Evolutionary conservation across 495 filamentous ascomycete species (phyloP).

Genomic region (Trypethelium eluteriae): DNA sequence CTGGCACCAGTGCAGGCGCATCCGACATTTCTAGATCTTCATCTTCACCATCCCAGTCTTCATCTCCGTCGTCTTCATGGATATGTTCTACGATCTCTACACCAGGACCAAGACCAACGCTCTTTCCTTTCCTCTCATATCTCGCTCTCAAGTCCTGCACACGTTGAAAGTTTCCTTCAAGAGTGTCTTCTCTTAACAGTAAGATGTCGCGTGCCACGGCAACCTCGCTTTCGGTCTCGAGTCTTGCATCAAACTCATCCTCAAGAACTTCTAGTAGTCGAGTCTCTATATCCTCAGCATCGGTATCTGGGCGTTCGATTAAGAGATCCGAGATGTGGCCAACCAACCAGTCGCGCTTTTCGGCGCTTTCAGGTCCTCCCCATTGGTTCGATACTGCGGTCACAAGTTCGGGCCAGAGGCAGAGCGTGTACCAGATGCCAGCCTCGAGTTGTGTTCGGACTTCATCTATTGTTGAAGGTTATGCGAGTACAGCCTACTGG

Average conservation of each 20-base stretch:
- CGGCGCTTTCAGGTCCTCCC: conserved; percentile 74
- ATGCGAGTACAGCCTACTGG: not conserved
- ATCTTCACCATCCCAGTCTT: conserved; percentile 38
- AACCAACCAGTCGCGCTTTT: conserved; percentile 95
- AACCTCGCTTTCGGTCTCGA: conserved; percentile 80
- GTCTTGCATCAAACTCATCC: conserved; percentile 86
- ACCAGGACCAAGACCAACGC: not conserved
- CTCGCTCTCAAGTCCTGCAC: not conserved
- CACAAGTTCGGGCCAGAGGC: conserved; percentile 77
- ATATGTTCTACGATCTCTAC: conserved; percentile 39
- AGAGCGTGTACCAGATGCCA: conserved; percentile 67
- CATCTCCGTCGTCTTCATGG: conserved; percentile 40
- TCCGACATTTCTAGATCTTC: conserved; percentile 37
- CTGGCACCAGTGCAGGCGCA: conserved; percentile 52
- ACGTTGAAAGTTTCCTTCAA: conserved; percentile 23
- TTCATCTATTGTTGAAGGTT: conserved; percentile 22
- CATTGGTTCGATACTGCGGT: conserved; percentile 80
- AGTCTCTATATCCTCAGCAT: conserved; percentile 74
- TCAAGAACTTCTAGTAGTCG: conserved; percentile 81
- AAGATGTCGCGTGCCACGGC: conserved; percentile 67
- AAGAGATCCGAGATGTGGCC: conserved; percentile 82
- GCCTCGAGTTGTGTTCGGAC: conserved; percentile 45
- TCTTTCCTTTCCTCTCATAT: conserved; percentile 11
- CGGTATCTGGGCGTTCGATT: conserved; percentile 56
- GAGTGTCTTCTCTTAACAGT: conserved; percentile 52